phyloP scores from a whole-genome alignment of 768 basidiomycete species.

The Mycena rosella region DNA sequence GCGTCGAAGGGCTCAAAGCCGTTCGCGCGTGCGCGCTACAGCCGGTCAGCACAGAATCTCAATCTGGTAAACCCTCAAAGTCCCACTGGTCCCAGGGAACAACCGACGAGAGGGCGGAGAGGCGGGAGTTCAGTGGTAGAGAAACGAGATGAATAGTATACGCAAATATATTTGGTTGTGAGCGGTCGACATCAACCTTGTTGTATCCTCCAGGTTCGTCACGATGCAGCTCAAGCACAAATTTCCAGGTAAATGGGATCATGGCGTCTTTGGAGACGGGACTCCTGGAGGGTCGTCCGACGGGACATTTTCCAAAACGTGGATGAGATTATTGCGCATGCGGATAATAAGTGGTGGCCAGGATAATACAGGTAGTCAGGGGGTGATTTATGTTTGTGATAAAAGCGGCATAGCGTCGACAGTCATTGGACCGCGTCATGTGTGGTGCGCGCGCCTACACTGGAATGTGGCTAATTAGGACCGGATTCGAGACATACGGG shows the following conservation, averaged over 20 bases:
- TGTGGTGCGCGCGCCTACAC: background rate
- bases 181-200: background rate
- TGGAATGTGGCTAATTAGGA: background rate
- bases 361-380: background rate
- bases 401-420: background rate
- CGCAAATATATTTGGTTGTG: background rate
- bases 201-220: too few relatives aligned
- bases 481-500: background rate
- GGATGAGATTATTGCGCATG: conserved; percentile 5
- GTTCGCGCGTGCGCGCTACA: background rate
- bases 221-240: too few relatives aligned
- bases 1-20: background rate
- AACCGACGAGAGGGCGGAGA: conserved; percentile 5
- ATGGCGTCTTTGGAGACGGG: too few relatives aligned
- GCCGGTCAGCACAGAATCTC: background rate
- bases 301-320: too few relatives aligned
- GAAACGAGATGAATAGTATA: background rate
- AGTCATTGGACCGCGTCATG: background rate
- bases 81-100: conserved; percentile 9
- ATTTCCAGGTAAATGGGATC: too few relatives aligned
- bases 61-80: background rate
- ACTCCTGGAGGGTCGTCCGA: too few relatives aligned
- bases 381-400: background rate
- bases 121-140: background rate
- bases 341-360: background rate